phyloP scores from a whole-genome alignment of 1,139 yeast species.

The Pichia sp. region DNA sequence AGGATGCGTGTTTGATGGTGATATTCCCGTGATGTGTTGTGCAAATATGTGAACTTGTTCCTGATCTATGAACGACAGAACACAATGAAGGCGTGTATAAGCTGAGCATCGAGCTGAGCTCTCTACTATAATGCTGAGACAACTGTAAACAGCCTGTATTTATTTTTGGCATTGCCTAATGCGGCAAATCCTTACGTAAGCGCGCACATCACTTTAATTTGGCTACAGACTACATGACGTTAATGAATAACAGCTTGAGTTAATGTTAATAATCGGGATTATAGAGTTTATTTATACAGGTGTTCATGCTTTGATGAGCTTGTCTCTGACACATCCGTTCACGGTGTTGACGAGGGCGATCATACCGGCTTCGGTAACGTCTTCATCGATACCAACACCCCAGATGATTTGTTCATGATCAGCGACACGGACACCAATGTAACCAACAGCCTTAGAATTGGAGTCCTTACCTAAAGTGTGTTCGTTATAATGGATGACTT shows the following conservation, averaged over 20 bases:
- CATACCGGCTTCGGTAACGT: conserved; percentile 88
- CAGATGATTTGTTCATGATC: conserved; percentile 44
- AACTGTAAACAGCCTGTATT: not conserved
- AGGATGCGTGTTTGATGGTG: too few relatives aligned
- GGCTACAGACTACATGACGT: too few relatives aligned
- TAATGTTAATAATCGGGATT: too few relatives aligned
- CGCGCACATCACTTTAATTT: not conserved
- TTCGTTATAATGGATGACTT: conserved; percentile 84
- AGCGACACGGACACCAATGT: conserved; percentile 44
- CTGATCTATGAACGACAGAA: too few relatives aligned
- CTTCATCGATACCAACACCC: conserved; percentile 96
- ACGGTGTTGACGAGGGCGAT: conserved; percentile 75
- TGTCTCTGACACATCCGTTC: conserved; percentile 38
- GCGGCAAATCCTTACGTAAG: not conserved
- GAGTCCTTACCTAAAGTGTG: conserved; percentile 92
- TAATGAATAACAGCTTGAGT: too few relatives aligned
- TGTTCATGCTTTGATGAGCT: conserved; percentile 12
- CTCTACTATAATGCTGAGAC: too few relatives aligned
- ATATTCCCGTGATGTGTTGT: too few relatives aligned
- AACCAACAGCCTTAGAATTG: conserved; percentile 86
- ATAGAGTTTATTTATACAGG: too few relatives aligned
- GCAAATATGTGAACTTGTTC: too few relatives aligned
- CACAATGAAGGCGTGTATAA: too few relatives aligned
- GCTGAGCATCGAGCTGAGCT: too few relatives aligned
- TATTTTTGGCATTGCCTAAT: not conserved